Evolutionary conservation across 768 basidiomycete genomes (phyloP).

Genomic region (Harrya chromipes): DNA sequence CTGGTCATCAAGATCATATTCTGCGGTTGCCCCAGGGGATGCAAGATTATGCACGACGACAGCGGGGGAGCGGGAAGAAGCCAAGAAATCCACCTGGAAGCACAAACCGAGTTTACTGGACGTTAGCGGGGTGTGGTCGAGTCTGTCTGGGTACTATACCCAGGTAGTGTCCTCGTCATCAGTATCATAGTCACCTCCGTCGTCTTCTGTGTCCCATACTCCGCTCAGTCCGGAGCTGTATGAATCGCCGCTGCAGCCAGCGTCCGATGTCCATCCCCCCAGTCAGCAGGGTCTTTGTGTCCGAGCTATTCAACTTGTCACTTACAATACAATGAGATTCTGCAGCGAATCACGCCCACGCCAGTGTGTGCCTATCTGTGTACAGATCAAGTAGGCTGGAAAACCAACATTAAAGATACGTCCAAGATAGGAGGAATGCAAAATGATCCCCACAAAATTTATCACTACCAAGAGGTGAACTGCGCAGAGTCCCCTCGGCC

Average conservation of each 20-base stretch:
- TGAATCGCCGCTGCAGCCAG: conserved; percentile 7
- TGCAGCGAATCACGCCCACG: not conserved
- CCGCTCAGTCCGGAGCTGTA: conserved; percentile 9
- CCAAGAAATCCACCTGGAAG: conserved; percentile 5
- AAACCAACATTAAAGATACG: not conserved
- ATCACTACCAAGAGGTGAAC: not conserved
- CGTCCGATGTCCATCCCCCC: too few species aligned
- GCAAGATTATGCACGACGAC: conserved; percentile 4
- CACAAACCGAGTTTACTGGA: too few species aligned
- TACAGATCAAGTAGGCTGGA: not conserved
- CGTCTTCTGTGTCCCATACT: not conserved
- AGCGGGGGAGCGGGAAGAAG: not conserved
- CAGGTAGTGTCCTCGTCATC: conserved; percentile 4
- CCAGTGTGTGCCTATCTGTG: conserved; percentile 3
- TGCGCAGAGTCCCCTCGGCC: not conserved
- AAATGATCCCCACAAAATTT: not conserved
- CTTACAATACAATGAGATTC: conserved; percentile 10
- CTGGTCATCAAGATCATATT: conserved; percentile 6
- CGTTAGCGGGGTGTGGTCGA: too few species aligned
- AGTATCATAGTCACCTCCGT: not conserved
- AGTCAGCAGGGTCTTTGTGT: too few species aligned
- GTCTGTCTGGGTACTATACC: not conserved
- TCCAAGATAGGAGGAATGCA: not conserved
- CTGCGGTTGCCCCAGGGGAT: conserved; percentile 10
- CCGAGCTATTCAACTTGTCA: not conserved